Evolutionary conservation across 1,284 basidiomycete species (phyloP), one percentile per base, ranked within the genome.

Genomic region (Vanrija sp.): DNA sequence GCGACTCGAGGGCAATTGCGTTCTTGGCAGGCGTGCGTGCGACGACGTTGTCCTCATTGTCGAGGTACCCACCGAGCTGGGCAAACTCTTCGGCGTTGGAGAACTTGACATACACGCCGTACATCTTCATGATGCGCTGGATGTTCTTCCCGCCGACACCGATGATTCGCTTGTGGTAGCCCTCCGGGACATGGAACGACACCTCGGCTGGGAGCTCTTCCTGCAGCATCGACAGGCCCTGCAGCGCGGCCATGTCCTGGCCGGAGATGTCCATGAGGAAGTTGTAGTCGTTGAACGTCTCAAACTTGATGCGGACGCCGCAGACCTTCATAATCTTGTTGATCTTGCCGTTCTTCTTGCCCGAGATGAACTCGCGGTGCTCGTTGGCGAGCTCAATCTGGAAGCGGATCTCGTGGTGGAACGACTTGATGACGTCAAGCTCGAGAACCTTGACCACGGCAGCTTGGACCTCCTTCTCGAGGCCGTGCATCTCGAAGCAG

Each of bases 61-160:
- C 93, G 67, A 90, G 85, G 77, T 98, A 97, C 15, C 94, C 94
- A 34, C 93, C 95, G 55, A 96, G 82, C 10, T 88, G 86, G 44
- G 92, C 92, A 75, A 95, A 98, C 76, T 98, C 96, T 66, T 98
- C 94, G 6, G 93, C 92, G 74, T 98, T 98, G 43, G 91, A 94
- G 72, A 98, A 98, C 79, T 98, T 98, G 78, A 99, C 96, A 78
- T 98, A 98, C 25, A 98, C 95, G 29, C 95, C 95, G 69, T 89
- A 97, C 76, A 96, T 94, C 80, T 98, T 98, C 95, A 99, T 99
- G 77, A 98, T 98, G 58, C 92, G 85, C 59, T 98, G 95, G 58
- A 99, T 98, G 78, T 95, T 98, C 71, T 94, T 89, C 29, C 95
- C 95, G 43, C 93, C 95, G 25, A 98, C 95, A 59, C 95, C 95